Percentiles rank a stretch among this genome's conserved stretches.
phyloP scores from a whole-genome alignment of 176 grass and related monocot species.

The Tuctoria greenei region DNA sequence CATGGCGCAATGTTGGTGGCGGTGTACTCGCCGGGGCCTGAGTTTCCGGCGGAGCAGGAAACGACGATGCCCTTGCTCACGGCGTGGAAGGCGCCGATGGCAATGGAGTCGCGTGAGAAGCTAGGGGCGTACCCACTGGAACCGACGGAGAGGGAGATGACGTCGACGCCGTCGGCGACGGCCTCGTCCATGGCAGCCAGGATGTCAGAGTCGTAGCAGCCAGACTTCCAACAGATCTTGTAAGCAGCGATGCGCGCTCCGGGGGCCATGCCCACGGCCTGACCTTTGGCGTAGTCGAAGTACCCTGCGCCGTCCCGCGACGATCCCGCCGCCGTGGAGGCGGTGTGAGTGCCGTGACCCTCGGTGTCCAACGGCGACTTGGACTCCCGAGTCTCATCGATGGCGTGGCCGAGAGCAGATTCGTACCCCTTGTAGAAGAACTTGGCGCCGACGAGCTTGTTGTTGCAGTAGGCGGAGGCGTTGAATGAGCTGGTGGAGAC shows the following conservation, averaged over 20 bases:
- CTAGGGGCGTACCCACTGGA: constrained; percentile 42
- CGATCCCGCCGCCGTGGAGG: constrained; percentile 67
- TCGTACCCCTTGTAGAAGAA: constrained; percentile 86
- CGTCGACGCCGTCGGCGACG: constrained; percentile 64
- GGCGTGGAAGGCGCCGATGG: constrained; percentile 73
- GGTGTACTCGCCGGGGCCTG: constrained; percentile 61
- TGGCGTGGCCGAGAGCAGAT: constrained; percentile 46
- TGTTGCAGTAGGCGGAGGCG: constrained; percentile 61
- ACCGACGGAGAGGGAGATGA: constrained; percentile 82
- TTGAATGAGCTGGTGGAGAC: constrained; percentile 58
- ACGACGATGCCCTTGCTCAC: constrained; percentile 64
- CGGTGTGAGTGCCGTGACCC: constrained; percentile 88
- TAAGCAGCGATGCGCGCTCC: constrained; percentile 68
- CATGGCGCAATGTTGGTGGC: constrained; percentile 74
- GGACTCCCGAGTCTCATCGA: constrained; percentile 70
- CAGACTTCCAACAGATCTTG: constrained; percentile 84
- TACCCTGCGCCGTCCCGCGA: constrained; percentile 34
- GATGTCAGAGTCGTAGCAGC: constrained; percentile 85
- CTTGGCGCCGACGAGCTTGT: constrained; percentile 72
- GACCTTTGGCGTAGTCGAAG: constrained; percentile 58
- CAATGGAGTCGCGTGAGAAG: constrained; percentile 63
- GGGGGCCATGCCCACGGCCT: constrained; percentile 68
- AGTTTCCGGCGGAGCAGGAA: constrained; percentile 78
- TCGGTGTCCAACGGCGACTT: constrained; percentile 81
- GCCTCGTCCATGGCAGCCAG: constrained; percentile 80